These are phyloP conservation scores for Polyporus tsugae DNA, from an alignment of 1,284 basidiomycete genomes.

Conservation along the genomic window DNA sequence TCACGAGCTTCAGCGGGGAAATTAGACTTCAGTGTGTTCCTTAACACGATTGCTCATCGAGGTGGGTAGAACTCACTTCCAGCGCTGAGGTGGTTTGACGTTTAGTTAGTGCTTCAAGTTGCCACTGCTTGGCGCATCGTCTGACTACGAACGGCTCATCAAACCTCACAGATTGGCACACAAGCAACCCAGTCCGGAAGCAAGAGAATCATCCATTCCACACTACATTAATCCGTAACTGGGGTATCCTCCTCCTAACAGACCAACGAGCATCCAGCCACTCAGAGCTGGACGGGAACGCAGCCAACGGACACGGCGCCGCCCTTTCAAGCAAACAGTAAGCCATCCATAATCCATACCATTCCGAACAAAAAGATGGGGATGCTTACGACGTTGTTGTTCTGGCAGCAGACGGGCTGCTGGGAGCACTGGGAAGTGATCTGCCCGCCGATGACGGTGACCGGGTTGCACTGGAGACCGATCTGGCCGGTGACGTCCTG, in stretches of 20 bases:
- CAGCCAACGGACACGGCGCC: constrained; percentile 35
- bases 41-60: no score
- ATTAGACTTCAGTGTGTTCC: no score
- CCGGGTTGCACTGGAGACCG: constrained; percentile 30
- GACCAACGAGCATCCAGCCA: background rate
- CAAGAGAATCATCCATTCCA: background rate
- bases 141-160: no score
- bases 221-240: constrained; percentile 12
- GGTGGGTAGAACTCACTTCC: no score
- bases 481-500: constrained; percentile 20
- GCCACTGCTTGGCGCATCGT: no score
- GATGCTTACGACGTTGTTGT: constrained; percentile 37
- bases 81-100: no score
- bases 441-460: constrained; percentile 31
- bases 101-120: no score
- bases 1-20: no score
- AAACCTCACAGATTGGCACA: no score
- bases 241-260: background rate
- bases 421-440: constrained; percentile 21
- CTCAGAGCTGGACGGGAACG: constrained; percentile 30
- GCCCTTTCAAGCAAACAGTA: constrained; percentile 18
- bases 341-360: no score
- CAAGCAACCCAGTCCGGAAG: no score
- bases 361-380: no score
- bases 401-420: constrained; percentile 33